Conservation (phyloP, 306 rosid genomes). For the Dryas octopetala region DNA sequence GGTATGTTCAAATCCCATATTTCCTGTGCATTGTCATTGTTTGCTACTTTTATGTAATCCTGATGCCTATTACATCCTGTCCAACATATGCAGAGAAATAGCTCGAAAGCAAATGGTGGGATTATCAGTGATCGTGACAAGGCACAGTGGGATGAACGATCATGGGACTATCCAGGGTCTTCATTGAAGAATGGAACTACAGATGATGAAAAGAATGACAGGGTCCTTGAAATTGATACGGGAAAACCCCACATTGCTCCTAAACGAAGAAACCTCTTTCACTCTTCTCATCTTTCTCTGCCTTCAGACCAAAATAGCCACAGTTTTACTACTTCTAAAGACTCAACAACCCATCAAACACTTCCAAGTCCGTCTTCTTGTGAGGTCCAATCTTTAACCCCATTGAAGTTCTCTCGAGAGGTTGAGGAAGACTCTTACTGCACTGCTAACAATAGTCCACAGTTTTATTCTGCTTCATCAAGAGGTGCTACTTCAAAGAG, state of each 20-base stretch:
- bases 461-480: conserved; percentile 52
- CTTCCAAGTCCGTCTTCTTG: conserved; percentile 45
- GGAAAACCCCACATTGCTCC: conserved; percentile 39
- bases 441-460: conserved; percentile 67
- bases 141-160: conserved; percentile 30
- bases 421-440: conserved; percentile 59
- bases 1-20: conserved; percentile 35
- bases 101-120: conserved; percentile 48
- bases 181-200: conserved; percentile 29
- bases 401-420: conserved; percentile 37
- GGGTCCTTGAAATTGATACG: conserved; percentile 52
- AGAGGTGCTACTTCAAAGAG: conserved; percentile 47
- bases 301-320: conserved; percentile 46
- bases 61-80: background rate
- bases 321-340: conserved; percentile 52
- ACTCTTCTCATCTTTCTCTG: conserved; percentile 31
- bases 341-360: conserved; percentile 51
- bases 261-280: conserved; percentile 50
- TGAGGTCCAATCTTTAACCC: conserved; percentile 50
- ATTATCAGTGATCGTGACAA: conserved; percentile 28
- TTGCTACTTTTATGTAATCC: background rate
- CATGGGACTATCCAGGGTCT: conserved; percentile 40
- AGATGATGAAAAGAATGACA: conserved; percentile 45
- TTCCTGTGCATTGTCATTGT: background rate
- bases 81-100: conserved; percentile 52